Evolutionary conservation across 305 asterid species (phyloP).

Genomic region (Fraxinus xanthoxyloides): DNA sequence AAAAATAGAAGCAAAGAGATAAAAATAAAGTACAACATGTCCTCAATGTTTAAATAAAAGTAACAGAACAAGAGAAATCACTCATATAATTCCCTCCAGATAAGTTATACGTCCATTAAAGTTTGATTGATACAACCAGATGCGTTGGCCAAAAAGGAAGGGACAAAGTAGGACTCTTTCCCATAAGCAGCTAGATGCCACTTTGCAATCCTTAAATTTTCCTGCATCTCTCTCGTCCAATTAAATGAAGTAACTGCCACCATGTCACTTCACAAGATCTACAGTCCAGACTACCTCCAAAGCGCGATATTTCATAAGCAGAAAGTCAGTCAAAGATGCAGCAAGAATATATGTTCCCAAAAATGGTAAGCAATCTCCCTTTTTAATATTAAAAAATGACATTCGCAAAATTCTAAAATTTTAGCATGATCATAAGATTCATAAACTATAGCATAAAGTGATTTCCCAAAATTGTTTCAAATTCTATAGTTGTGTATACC

Average conservation of each 20-base stretch:
- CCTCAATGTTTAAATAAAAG: background rate
- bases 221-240: background rate
- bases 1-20: background rate
- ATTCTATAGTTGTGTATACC: background rate
- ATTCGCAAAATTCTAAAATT: background rate
- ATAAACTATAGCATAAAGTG: background rate
- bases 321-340: background rate
- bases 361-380: background rate
- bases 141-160: background rate
- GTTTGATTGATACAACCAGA: background rate
- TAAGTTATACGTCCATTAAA: background rate
- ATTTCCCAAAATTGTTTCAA: background rate
- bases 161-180: background rate
- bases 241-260: background rate
- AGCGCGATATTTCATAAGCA: background rate
- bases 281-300: background rate
- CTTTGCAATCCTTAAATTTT: background rate
- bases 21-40: background rate
- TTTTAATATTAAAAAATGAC: background rate
- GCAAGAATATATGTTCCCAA: background rate
- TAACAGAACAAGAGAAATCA: background rate
- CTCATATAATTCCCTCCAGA: background rate
- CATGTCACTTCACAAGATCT: background rate
- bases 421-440: background rate
- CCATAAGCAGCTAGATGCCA: background rate